Evolutionary conservation across 768 basidiomycete species (phyloP), one percentile per base, ranked within the genome.

Genomic region (Chalciporus sphaerocephalus): DNA sequence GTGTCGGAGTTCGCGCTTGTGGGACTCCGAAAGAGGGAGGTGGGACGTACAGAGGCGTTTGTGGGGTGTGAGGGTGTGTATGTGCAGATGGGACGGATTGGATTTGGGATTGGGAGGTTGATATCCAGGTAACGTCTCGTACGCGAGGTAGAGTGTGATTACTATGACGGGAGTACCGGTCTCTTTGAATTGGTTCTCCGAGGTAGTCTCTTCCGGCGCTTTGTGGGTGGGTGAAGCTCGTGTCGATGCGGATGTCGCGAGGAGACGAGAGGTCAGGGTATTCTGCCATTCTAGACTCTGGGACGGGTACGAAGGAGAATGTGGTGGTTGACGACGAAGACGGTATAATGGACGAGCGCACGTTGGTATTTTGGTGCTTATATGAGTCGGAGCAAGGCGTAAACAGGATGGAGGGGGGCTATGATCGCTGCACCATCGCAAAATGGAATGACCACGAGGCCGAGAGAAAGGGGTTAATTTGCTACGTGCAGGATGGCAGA

Each of bases 111-210:
- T 56, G 62, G 10, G 58, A 47, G 1, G 40, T 47, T 37, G 62
- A 65, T 54, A 65, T 54, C 64, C 64, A 65, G 28, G 64, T 65
- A 39, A 65, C 47, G 38, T 67, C 65, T 48, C 63, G 58, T 24
- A 48, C 22, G 15, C 64, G 65, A 8, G 50, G 36, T 40, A 55
- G 53, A 18, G 44, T 40, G 38, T 67, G 65, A 23, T 52, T 40
- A 7, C 61, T 61, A 11, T 61, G 50, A 20, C 64, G 59, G 15
- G 63, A 67, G 40, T 60, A 62, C 16, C 60, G 58, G 28, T 64
- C 60, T 30, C 51, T 67, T 21, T 52, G 40, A 12, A 42, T 8
- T 1, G 60, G 41, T 4, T 65, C 64, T 27, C 39, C 41, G 15
- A 52, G 49, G 35, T 52, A 67, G 11, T 67, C 65, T 23, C 65